Conservation (phyloP, 352 stramenopile species). For the Globisporangium paroecandrum region DNA sequence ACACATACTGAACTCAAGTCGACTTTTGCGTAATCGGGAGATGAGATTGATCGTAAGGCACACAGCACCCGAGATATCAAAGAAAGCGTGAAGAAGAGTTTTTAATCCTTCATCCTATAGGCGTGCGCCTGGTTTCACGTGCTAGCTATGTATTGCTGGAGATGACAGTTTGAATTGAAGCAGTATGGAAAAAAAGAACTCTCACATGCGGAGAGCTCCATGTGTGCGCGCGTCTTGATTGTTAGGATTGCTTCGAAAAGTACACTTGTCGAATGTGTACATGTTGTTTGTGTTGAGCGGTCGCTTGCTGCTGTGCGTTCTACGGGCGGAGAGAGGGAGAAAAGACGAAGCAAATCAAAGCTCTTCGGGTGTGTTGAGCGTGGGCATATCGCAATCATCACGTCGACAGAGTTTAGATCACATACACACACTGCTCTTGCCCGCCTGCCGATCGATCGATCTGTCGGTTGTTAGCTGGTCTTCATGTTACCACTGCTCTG, state of each 20-base stretch:
- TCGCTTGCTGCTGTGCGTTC: too few relatives aligned
- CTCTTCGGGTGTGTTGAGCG: background rate
- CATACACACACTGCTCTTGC: background rate
- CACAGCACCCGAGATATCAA: background rate
- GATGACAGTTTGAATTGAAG: background rate
- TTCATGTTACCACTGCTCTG: background rate
- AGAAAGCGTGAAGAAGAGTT: background rate
- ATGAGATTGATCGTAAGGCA: background rate
- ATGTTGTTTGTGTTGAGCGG: too few relatives aligned
- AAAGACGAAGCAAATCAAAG: background rate
- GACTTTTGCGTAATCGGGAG: background rate
- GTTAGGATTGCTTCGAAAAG: background rate
- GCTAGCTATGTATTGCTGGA: too few relatives aligned
- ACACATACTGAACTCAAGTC: background rate
- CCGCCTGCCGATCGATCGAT: background rate
- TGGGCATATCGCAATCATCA: background rate
- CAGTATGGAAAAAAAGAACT: background rate
- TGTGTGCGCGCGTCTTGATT: background rate
- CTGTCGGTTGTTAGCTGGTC: background rate
- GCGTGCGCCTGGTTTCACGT: too few relatives aligned
- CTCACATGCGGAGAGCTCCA: background rate
- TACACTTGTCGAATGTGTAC: background rate
- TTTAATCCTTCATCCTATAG: background rate
- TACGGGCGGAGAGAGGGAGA: background rate
- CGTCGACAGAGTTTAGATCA: background rate